Percentiles rank a stretch among this genome's conserved stretches.
phyloP scores from a whole-genome alignment of 2,329 filamentous ascomycete genomes.

The Exophiala calicioides region DNA sequence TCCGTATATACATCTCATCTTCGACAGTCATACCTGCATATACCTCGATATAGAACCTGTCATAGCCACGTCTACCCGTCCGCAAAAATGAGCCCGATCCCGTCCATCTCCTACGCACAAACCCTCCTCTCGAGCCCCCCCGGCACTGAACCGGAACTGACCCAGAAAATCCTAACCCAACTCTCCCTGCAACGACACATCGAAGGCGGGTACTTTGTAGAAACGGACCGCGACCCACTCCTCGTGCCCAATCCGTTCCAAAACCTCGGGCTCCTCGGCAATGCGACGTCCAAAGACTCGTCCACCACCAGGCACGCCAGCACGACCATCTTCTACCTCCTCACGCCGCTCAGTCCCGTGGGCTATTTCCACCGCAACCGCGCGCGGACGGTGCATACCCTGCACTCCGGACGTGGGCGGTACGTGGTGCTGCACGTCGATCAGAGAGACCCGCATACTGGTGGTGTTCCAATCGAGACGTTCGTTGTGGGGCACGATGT shows the following conservation, averaged over 20 bases:
- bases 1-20: no score
- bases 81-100: no score
- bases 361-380: constrained; percentile 66
- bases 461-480: constrained; percentile 58
- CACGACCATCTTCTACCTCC: constrained; percentile 65
- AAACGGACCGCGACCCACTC: constrained; percentile 59
- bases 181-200: constrained; percentile 58
- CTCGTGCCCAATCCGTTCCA: constrained; percentile 59
- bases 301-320: constrained; percentile 54
- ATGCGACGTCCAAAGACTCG: constrained; percentile 40
- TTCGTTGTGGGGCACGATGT: constrained; percentile 65
- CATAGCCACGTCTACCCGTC: no score
- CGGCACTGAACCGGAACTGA: constrained; percentile 36
- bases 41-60: no score
- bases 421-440: constrained; percentile 66
- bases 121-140: constrained; percentile 14
- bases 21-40: no score
- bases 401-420: constrained; percentile 62
- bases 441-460: constrained; percentile 37
- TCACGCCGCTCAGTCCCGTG: constrained; percentile 57
- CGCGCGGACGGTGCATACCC: constrained; percentile 63
- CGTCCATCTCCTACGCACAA: no score
- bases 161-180: constrained; percentile 43
- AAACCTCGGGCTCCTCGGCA: constrained; percentile 34
- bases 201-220: constrained; percentile 65